phyloP scores from a whole-genome alignment of 768 basidiomycete species.

The Mycena sanguinolenta region DNA sequence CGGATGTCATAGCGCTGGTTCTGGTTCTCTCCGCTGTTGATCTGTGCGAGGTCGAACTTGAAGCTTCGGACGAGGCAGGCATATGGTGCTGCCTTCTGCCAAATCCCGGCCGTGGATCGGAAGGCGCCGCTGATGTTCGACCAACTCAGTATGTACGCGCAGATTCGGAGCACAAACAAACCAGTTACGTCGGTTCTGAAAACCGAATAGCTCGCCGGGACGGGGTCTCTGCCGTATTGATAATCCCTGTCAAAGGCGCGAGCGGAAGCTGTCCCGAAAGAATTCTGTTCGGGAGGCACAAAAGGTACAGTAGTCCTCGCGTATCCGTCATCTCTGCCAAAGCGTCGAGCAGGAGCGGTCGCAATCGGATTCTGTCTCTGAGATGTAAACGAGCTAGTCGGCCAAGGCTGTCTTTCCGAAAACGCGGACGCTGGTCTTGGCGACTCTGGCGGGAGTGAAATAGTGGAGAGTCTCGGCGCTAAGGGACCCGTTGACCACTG shows the following conservation, averaged over 20 bases:
- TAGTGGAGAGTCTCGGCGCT: slow-evolving; percentile 4
- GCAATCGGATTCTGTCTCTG: neutral
- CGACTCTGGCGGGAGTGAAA: slow-evolving; percentile 14
- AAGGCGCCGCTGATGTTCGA: neutral
- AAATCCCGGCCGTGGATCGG: neutral
- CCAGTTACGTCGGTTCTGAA: neutral
- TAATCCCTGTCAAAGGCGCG: neutral
- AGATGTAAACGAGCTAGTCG: neutral
- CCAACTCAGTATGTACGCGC: neutral
- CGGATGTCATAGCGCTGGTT: slow-evolving; percentile 9
- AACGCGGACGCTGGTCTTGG: slow-evolving; percentile 13
- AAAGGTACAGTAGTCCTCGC: neutral
- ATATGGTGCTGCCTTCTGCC: neutral
- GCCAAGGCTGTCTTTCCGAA: neutral
- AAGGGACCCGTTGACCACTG: neutral
- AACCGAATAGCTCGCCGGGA: neutral
- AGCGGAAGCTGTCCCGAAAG: neutral
- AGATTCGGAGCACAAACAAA: neutral
- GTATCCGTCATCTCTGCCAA: neutral
- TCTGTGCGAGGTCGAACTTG: neutral
- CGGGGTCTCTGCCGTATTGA: neutral
- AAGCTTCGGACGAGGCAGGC: neutral
- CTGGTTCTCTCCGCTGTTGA: neutral
- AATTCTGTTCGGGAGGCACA: neutral
- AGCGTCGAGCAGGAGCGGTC: neutral